These are phyloP conservation scores for Crithidia fasciculata DNA, from an alignment of 208 protist species.

Conservation along the genomic window DNA sequence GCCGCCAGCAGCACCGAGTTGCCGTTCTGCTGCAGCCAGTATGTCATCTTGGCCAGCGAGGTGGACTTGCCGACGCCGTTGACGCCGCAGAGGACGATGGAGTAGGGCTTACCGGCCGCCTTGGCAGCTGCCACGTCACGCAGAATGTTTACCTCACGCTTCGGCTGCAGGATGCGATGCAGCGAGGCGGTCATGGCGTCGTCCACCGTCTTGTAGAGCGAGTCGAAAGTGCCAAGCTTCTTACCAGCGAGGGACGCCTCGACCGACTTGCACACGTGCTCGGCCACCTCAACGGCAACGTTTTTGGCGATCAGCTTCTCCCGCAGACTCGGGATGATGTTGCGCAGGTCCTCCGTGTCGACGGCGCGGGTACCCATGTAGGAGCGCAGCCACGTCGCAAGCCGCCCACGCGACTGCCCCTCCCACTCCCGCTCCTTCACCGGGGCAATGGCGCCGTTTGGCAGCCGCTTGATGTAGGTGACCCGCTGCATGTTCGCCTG, in stretches of 20 bases:
- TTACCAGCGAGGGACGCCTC: conserved; percentile 90
- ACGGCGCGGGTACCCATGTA: conserved; percentile 83
- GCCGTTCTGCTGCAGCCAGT: conserved; percentile 95
- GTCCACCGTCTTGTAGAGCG: conserved; percentile 82
- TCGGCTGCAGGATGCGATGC: conserved; percentile 96
- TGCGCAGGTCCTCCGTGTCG: conserved; percentile 87
- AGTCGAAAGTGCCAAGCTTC: conserved; percentile 93
- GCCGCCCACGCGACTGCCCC: conserved; percentile 63
- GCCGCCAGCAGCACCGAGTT: conserved; percentile 96
- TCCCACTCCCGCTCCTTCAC: conserved; percentile 87
- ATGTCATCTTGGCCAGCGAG: conserved; percentile 97
- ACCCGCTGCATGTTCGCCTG: conserved; percentile 68
- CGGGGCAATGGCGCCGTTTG: conserved; percentile 64
- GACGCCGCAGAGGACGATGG: conserved; percentile 99
- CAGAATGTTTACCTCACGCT: conserved; percentile 95
- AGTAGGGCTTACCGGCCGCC: conserved; percentile 91
- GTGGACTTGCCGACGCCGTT: conserved; percentile 99
- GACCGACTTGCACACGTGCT: conserved; percentile 96
- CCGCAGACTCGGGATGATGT: conserved; percentile 91
- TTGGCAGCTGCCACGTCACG: conserved; percentile 83
- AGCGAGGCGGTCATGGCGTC: conserved; percentile 90
- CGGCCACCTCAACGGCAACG: conserved; percentile 97
- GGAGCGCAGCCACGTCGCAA: conserved; percentile 79
- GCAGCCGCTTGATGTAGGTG: conserved; percentile 80
- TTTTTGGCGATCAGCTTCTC: conserved; percentile 98